Evolutionary conservation across 83 land plant species (phyloP).

Genomic region (Thuja plicata): DNA sequence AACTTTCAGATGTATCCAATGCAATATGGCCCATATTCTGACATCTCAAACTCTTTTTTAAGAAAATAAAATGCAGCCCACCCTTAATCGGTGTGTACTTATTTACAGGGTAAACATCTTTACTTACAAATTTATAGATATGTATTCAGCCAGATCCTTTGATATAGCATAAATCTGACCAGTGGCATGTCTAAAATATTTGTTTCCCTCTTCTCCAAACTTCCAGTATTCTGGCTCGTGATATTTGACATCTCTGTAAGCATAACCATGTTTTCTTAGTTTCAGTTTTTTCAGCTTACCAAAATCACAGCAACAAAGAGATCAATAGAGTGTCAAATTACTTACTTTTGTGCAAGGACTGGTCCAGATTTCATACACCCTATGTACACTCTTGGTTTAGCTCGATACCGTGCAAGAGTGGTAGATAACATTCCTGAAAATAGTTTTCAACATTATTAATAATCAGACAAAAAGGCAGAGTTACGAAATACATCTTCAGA

Average conservation of each 20-base stretch:
- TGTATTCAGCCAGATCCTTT: slow-evolving; percentile 43
- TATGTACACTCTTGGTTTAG: slow-evolving; percentile 47
- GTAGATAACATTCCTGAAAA: slow-evolving; percentile 42
- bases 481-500: not conserved
- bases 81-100: not conserved
- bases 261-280: not conserved
- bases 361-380: slow-evolving; percentile 72
- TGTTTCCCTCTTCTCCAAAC: slow-evolving; percentile 48
- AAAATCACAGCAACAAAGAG: not conserved
- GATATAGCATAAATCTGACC: slow-evolving; percentile 53
- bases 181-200: slow-evolving; percentile 51
- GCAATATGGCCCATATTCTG: not conserved
- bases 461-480: not conserved
- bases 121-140: slow-evolving; percentile 40
- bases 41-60: not conserved
- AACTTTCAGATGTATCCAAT: not conserved
- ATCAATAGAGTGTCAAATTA: not conserved
- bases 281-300: not conserved
- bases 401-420: slow-evolving; percentile 38
- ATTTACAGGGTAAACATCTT: not conserved
- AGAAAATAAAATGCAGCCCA: not conserved
- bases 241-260: slow-evolving; percentile 36
- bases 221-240: slow-evolving; percentile 50
- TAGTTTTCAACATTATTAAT: not conserved
- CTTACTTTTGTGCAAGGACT: slow-evolving; percentile 50